These are phyloP conservation scores for Diaporthe citriasiana DNA, from an alignment of 2,329 filamentous ascomycete genomes.

Conservation along the genomic window DNA sequence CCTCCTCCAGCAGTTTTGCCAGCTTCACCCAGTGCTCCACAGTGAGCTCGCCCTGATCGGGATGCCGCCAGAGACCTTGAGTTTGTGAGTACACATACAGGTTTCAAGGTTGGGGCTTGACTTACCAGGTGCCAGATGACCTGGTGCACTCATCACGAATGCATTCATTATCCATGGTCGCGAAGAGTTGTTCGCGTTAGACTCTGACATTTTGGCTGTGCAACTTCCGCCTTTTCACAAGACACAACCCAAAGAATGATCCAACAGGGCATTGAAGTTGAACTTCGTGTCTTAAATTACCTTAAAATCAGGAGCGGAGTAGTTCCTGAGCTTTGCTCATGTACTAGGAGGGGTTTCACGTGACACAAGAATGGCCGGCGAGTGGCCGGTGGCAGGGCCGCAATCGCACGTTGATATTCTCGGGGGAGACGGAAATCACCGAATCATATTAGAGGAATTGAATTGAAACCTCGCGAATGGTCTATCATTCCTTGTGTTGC, in stretches of 20 bases:
- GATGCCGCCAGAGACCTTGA: conserved; percentile 36
- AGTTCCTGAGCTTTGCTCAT: background rate
- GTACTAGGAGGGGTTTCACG: conserved; percentile 3
- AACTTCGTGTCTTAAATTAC: no score
- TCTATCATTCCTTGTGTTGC: conserved; percentile 4
- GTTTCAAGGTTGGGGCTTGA: background rate
- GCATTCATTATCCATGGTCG: conserved; percentile 55
- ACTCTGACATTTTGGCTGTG: background rate
- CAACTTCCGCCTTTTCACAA: background rate
- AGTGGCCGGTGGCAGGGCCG: conserved; percentile 6
- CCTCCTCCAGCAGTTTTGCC: conserved; percentile 53
- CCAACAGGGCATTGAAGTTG: background rate
- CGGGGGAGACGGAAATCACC: background rate
- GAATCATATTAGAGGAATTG: background rate
- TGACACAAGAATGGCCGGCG: background rate
- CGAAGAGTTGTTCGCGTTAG: background rate
- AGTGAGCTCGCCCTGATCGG: conserved; percentile 43
- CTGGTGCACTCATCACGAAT: conserved; percentile 50
- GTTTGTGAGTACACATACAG: background rate
- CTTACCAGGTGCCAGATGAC: conserved; percentile 34
- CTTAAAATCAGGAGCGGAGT: background rate
- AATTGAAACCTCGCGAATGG: background rate
- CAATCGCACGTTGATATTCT: conserved; percentile 12
- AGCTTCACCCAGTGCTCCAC: conserved; percentile 64
- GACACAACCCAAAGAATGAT: background rate